phyloP scores from a whole-genome alignment of 176 grass and related monocot genomes.

The Melocanna baccifera region DNA sequence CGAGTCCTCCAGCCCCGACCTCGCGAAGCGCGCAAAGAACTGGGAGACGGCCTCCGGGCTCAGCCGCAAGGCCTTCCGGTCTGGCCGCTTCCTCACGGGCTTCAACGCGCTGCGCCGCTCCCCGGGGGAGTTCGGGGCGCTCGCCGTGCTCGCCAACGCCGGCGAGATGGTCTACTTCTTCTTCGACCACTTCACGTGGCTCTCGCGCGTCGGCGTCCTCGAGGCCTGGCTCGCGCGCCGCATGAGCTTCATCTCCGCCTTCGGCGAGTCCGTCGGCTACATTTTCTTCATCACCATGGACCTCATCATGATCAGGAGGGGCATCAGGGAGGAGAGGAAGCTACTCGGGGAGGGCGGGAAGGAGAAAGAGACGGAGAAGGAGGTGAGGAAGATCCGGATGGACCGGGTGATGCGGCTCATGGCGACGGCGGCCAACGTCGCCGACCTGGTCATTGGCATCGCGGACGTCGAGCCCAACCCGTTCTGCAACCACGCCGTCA shows the following conservation, averaged over 20 bases:
- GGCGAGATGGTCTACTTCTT: constrained; percentile 99
- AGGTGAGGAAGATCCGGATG: constrained; percentile 48
- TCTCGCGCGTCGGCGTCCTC: constrained; percentile 57
- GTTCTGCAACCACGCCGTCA: constrained; percentile 82
- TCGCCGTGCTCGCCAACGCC: constrained; percentile 84
- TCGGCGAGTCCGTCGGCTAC: constrained; percentile 82
- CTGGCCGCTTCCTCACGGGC: constrained; percentile 74
- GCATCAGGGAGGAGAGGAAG: constrained; percentile 47
- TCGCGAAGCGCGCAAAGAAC: constrained; percentile 73
- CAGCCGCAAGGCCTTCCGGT: constrained; percentile 91
- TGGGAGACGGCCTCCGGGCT: constrained; percentile 93
- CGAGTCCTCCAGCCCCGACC: constrained; percentile 41
- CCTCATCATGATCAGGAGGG: constrained; percentile 68
- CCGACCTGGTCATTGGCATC: constrained; percentile 68
- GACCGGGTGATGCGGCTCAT: constrained; percentile 96
- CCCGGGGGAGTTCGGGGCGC: constrained; percentile 43
- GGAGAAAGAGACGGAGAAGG: not conserved
- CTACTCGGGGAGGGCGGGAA: not conserved
- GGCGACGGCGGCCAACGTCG: constrained; percentile 75
- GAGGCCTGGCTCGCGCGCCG: constrained; percentile 51
- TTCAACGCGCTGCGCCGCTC: constrained; percentile 71
- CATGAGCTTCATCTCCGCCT: constrained; percentile 70
- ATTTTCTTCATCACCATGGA: constrained; percentile 89
- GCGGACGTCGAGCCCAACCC: constrained; percentile 87
- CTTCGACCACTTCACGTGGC: constrained; percentile 97